Conservation (phyloP, 2,329 filamentous ascomycete species). For the Fusarium verrucosum region DNA sequence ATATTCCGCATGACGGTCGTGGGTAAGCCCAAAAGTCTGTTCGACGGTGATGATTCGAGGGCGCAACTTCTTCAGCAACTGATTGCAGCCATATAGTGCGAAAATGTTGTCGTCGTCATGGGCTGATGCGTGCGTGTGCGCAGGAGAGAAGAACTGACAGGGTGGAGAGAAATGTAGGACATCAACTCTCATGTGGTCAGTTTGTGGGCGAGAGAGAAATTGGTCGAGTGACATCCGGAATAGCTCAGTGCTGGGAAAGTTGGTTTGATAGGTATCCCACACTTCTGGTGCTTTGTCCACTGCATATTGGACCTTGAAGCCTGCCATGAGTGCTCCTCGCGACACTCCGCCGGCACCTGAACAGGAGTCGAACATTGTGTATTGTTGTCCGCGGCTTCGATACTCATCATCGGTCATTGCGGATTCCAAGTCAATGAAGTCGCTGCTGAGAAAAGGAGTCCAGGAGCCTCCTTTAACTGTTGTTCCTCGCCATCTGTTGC, state of each 20-base stretch:
- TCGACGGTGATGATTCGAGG: conserved; percentile 81
- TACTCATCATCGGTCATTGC: neutral
- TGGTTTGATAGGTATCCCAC: conserved; percentile 64
- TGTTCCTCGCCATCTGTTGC: conserved; percentile 48
- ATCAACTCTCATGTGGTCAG: conserved; percentile 61
- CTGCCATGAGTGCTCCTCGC: conserved; percentile 66
- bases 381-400: conserved; percentile 54
- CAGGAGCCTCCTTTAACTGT: conserved; percentile 48
- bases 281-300: conserved; percentile 71
- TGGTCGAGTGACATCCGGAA: conserved; percentile 58
- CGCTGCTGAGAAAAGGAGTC: conserved; percentile 12
- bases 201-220: conserved; percentile 55
- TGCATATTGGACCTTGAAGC: conserved; percentile 67
- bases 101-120: conserved; percentile 77
- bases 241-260: conserved; percentile 64
- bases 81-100: conserved; percentile 61
- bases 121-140: conserved; percentile 73
- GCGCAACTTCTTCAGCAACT: conserved; percentile 64
- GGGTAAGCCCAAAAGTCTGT: conserved; percentile 76
- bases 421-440: conserved; percentile 41
- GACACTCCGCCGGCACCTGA: conserved; percentile 78
- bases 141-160: conserved; percentile 79
- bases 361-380: conserved; percentile 77
- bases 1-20: conserved; percentile 61
- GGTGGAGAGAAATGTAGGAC: conserved; percentile 80